A percentile compares a stretch with the other conserved stretches of the same genome.
These are phyloP conservation scores for Diplotaxis tenuifolia DNA, from an alignment of 345 rosid species.

Conservation along the genomic window DNA sequence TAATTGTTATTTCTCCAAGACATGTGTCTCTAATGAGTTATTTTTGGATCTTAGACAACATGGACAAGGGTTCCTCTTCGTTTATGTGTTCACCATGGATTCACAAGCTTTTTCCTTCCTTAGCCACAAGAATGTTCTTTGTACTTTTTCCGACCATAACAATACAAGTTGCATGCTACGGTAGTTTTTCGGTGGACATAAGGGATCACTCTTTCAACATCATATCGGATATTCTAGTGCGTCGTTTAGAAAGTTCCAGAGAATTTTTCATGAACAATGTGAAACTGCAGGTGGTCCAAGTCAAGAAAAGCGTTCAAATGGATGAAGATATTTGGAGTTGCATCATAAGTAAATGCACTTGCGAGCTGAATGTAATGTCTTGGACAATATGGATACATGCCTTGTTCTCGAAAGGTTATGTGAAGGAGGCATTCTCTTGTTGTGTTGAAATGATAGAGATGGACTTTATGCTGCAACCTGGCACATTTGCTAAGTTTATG, in stretches of 20 bases:
- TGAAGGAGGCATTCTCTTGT: constrained; percentile 80
- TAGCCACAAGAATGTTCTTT: no score
- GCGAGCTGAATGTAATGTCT: constrained; percentile 62
- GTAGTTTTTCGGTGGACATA: background rate
- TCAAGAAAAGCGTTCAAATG: background rate
- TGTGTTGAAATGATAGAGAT: constrained; percentile 93
- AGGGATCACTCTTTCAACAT: background rate
- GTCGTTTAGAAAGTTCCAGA: background rate
- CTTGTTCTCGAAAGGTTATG: constrained; percentile 72
- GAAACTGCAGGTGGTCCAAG: background rate
- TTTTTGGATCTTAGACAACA: no score
- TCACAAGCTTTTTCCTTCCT: no score
- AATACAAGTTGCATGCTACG: background rate
- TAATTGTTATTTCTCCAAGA: no score
- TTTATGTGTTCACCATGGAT: no score
- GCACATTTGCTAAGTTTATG: constrained; percentile 89
- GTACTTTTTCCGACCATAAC: no score
- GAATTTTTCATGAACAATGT: background rate
- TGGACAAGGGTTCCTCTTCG: no score
- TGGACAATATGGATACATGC: constrained; percentile 98
- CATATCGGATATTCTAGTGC: background rate
- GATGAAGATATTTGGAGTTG: background rate
- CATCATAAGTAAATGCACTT: constrained; percentile 54
- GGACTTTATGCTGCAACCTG: constrained; percentile 79
- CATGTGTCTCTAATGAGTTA: no score